Evolutionary conservation across 2,329 filamentous ascomycete genomes (phyloP), one percentile per base, ranked within the genome.

Genomic region (Sclerotiophoma versabilis): DNA sequence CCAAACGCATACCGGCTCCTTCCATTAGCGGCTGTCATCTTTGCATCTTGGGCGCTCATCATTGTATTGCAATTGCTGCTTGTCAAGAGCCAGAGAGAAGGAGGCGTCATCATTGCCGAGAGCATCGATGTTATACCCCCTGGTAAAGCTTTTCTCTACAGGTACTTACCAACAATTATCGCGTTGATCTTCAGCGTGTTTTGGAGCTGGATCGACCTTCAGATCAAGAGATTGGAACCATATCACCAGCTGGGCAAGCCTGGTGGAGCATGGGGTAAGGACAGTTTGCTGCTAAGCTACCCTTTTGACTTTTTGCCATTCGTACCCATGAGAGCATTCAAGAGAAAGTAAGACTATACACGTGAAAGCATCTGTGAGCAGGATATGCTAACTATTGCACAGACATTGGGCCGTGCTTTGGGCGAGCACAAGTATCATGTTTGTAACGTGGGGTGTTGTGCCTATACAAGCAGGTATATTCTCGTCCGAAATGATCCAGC

Each of bases 161-260:
- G 81, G 0, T 70, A 74, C 17, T 55, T 73, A 0, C 84, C 85
- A 0, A 87, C 81, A 0, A 74, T 86, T 0, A 44, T 86, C 0
- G 80, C 84, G 0, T 80, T 87, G 0, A 6, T 83, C 0, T 87
- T 84, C 57, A 83, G 83, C 32, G 75, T 87, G 1, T 38, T 81
- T 0, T 87, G 84, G 84, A 79, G 76, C 2, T 86, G 84, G 83
- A 76, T 87, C 0, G 85, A 88, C 44, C 65, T 87, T 0, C 83
- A 88, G 29, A 73, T 79, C 0, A 85, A 86, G 53, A 62, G 86
- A 0, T 72, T 87, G 37, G 84, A 88, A 27, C 85, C 85, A 0
- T 88, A 81, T 75, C 80, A 85, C 10, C 83, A 87, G 19, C 49
- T 88, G 0, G 85, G 83, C 0, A 80, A 77, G 9, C 12, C 60